Conservation (phyloP, 257 asterid species). For the Cordia subcordata region DNA sequence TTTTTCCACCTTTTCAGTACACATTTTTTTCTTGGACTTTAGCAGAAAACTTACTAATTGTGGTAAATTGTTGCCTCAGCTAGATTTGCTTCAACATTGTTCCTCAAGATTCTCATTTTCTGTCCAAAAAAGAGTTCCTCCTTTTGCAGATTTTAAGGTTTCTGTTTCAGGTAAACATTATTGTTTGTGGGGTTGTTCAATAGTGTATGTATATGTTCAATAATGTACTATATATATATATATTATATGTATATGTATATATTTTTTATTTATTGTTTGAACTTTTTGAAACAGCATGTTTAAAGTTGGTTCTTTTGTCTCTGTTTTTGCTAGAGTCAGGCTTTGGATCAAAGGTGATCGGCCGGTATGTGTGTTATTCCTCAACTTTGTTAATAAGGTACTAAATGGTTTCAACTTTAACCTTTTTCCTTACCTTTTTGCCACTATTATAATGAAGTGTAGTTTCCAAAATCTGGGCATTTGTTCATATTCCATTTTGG, state of each 20-base stretch:
- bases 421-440: background rate
- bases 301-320: slow-evolving; percentile 19
- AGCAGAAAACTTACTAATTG: slow-evolving; percentile 1
- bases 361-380: slow-evolving; percentile 10
- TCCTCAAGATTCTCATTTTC: background rate
- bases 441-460: background rate
- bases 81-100: slow-evolving; percentile 10
- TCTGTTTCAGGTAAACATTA: background rate
- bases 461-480: slow-evolving; percentile 42
- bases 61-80: slow-evolving; percentile 20
- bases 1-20: slow-evolving; percentile 16
- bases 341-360: slow-evolving; percentile 19
- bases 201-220: too few relatives aligned
- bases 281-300: background rate
- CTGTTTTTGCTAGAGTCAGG: slow-evolving; percentile 29
- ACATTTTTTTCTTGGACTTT: slow-evolving; percentile 24
- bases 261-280: background rate
- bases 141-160: background rate
- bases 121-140: background rate
- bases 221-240: background rate
- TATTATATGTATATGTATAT: background rate
- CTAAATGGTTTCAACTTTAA: slow-evolving; percentile 25
- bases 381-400: slow-evolving; percentile 22
- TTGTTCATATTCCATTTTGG: background rate
- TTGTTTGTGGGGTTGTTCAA: background rate